Base-by-base conservation (phyloP, 2,329 filamentous ascomycete species). In the Colletotrichum lupini region DNA sequence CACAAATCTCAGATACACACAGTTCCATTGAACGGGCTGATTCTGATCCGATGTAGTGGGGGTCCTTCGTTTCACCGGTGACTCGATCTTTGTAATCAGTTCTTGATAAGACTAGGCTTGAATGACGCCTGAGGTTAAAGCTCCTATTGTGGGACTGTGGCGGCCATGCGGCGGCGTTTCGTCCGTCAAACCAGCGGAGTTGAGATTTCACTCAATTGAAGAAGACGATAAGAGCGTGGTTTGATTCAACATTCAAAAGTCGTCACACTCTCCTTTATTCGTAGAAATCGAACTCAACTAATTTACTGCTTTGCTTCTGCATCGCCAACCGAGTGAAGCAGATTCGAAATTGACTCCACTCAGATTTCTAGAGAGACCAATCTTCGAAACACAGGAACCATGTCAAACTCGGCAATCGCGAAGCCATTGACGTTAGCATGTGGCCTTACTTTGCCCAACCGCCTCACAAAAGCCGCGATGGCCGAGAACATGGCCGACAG, bases 371-470 rank as follows among this genome's bases (percentile, higher is more conserved):
- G 3, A 26, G 1, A 19, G 7, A 52, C n/a, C 30, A 3, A 30
- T 24, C 49, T 22, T 7, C 6, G 26, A 19, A 19, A 30, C 24
- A 8, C 9, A 22, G 12, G 11, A 24, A 16, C 11, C 37, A 73
- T 73, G 70, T 73, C 70, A 4, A 35, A 69, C 42, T 42, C 66
- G 1, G 26, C 28, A 11, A 56, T 69, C 32, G 66, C 70, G 1
- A 73, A 73, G 46, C 83, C 87, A 0, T 77, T 89, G 19, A 87
- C 84, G 49, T 82, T 91, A 1, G 86, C 87, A 73, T 89, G 87
- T 77, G 90, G 90, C 1, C 82, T 92, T 30, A 84, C 82, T 0
- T 78, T 91, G 3, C 87, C 87, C 3, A 91, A 91, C 76, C 86
- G 89, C 5, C 82, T 92, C 1, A 82, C 79, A 57, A 84, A 88